Evolutionary conservation across 2,329 filamentous ascomycete species (phyloP), one percentile per base, ranked within the genome.

Genomic region (Colletotrichum phormii): DNA sequence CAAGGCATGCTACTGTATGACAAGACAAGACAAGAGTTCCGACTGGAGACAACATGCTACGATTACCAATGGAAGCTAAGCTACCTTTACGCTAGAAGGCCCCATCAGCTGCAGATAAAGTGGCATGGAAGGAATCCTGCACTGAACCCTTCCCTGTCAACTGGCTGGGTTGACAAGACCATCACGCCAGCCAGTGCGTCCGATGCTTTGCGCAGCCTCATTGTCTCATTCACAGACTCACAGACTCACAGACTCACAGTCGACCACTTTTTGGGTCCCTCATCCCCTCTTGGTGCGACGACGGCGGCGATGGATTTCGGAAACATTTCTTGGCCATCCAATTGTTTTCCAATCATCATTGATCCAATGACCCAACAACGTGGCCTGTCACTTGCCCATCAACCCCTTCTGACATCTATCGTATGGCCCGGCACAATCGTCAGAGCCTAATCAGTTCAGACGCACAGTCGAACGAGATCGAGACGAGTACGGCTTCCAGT

Each of bases 251-350:
- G n/a, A n/a, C 37, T 42, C 37, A 18, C 37, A 42, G 37, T 42
- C 37, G 37, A 42, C 37, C 37, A 42, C 29, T 26, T 24, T 6
- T 31, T 12, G 49, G 12, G 13, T 8, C 24, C 61, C n/a, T 64
- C 29, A 22, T 26, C 22, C 46, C 57, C 51, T 29, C 37, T 58
- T 58, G 37, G 26, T 70, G 42, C 42, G 61, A 59, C 67, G 22
- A 31, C 18, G 54, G 67, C n/a, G 42, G 37, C 57, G 51, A 51
- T 35, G 37, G 55, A 26, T 37, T 37, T 37, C 51, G 22, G 29
- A 13, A 29, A 69, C 29, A 29, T 64, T 51, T 37, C 60, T 15
- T 35, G 37, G 53, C 54, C 53, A 42, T 57, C 49, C 24, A 60
- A 51, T 68, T 29, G 53, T 12, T 26, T 35, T 11, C 31, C 49